These are phyloP conservation scores for Beta macrorhiza DNA, from an alignment of 179 eudicot genomes.

Conservation along the genomic window DNA sequence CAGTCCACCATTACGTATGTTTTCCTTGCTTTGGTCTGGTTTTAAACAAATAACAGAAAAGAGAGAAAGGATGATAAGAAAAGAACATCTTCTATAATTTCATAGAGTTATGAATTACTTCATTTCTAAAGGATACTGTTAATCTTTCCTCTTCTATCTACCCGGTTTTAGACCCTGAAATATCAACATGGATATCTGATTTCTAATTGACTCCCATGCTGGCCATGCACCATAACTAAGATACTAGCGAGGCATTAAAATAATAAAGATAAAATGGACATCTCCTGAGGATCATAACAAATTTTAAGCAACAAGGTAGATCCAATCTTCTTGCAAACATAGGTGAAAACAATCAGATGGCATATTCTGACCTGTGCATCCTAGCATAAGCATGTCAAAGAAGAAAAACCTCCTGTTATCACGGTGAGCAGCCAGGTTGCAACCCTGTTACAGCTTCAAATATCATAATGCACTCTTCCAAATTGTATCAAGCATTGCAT, in stretches of 20 bases:
- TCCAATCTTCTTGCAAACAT: neutral
- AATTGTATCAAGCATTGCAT: neutral
- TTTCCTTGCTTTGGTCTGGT: conserved; percentile 34
- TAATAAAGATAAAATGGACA: neutral
- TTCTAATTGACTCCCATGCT: neutral
- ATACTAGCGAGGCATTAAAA: neutral
- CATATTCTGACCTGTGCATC: conserved; percentile 57
- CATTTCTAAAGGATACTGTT: neutral
- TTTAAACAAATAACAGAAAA: neutral
- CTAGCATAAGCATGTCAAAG: conserved; percentile 72
- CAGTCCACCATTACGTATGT: conserved; percentile 39
- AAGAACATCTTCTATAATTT: neutral
- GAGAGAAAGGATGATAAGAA: neutral
- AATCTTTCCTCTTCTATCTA: neutral
- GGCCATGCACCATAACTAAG: neutral
- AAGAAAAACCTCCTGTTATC: conserved; percentile 69
- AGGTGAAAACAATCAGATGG: neutral
- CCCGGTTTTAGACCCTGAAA: neutral
- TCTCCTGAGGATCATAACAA: neutral
- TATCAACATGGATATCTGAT: neutral
- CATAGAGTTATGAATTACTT: neutral
- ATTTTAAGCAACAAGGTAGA: neutral
- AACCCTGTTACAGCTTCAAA: conserved; percentile 47
- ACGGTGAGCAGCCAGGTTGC: conserved; percentile 72
- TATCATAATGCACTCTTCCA: neutral